Base-by-base conservation (phyloP, 805 yeast genomes). In the Suhomyces canberraensis region DNA sequence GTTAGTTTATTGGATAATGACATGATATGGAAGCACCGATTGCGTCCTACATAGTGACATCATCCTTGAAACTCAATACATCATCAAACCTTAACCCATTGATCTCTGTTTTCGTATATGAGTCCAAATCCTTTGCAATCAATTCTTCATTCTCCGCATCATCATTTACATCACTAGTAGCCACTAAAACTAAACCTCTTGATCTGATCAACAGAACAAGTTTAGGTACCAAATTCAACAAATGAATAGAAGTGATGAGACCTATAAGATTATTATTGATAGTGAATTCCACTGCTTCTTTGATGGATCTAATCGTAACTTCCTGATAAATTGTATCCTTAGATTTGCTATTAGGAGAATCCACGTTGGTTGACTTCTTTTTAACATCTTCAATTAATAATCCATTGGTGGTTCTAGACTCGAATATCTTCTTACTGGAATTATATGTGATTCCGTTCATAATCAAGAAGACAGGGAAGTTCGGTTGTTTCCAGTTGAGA, bases 401-500 rank as follows among this genome's bases (percentile, higher is more conserved):
- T 3, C 72, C 73, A 45, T 68, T 66, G 4, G 72, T 60, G 1
- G 71, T 58, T 36, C 68, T 53, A 2, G 63, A 58, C 48, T 68
- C 73, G 36, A 66, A 69, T 7, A 41, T 44, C n/a, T 51, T 44
- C 13, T 43, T 37, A 2, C 45, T 35, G 33, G 44, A 24, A 52
- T 57, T 49, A 55, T 53, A 58, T 29, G 71, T 64, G 8, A 81
- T 65, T n/a, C 88, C 86, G 48, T 79, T 81, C 75, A 90, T 77
- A 38, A 81, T 78, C 62, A 86, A 84, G 46, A 93, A 80, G 0
- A 93, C 98, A 0, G 98, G 97, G 62, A 84, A 93, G 58, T 91
- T 91, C 11, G 98, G 98, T 62, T 93, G 98, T 61, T 93, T 93
- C 98, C 98, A 93, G 61, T 93, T 93, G 49, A 93, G 64, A 31